A percentile compares a stretch with the other conserved stretches of the same genome.
Evolutionary conservation across 257 asterid species (phyloP).

Genomic region (Apocynum venetum): DNA sequence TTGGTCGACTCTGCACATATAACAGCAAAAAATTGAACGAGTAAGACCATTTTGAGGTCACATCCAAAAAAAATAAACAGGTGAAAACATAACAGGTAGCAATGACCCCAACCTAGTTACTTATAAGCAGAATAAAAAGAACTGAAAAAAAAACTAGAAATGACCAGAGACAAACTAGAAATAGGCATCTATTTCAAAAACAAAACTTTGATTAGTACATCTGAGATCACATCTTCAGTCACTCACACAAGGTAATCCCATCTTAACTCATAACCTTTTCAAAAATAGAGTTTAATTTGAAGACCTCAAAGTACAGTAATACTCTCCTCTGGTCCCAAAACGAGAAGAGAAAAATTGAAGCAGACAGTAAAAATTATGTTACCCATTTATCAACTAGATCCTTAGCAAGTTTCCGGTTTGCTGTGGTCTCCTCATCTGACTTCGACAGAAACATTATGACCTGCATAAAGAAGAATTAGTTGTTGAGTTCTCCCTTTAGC

Average conservation of each 20-base stretch:
- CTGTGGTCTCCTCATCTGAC: slow-evolving; percentile 90
- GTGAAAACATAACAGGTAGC: not conserved
- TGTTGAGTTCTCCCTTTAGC: not conserved
- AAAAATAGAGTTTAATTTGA: not conserved
- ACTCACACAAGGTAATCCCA: not conserved
- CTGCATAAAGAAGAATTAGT: slow-evolving; percentile 30
- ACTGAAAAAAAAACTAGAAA: not conserved
- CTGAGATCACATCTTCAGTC: not conserved
- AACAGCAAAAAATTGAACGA: not conserved
- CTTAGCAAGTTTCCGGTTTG: slow-evolving; percentile 85
- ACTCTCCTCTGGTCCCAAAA: not conserved
- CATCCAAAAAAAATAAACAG: not conserved
- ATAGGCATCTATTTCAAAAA: not conserved
- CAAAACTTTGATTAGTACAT: not conserved
- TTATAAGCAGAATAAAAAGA: not conserved
- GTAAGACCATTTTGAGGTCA: not conserved
- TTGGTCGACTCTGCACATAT: slow-evolving; percentile 81
- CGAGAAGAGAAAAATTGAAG: not conserved
- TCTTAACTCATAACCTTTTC: not conserved
- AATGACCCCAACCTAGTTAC: not conserved
- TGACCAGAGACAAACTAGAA: not conserved
- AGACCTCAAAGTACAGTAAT: not conserved
- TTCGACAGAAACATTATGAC: slow-evolving; percentile 93
- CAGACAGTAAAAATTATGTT: slow-evolving; percentile 16
- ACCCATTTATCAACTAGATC: slow-evolving; percentile 99